Conservation (phyloP, 1,284 basidiomycete species). For the Leucoagaricus sp. region DNA sequence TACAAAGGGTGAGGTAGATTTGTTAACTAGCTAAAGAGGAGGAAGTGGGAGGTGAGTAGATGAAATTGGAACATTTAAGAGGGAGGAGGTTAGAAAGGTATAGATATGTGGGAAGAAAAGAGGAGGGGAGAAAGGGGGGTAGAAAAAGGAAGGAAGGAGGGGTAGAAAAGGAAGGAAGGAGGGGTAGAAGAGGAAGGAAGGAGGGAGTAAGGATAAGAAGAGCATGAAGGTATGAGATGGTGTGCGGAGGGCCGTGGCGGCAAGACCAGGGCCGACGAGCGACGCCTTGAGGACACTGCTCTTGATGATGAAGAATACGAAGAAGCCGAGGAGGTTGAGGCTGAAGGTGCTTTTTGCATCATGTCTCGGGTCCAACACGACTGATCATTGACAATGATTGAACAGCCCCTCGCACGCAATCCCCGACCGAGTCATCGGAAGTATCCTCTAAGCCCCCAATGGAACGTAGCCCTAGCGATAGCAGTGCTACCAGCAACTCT, state of each 20-base stretch:
- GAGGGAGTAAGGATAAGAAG: too few species aligned
- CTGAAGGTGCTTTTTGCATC: not conserved
- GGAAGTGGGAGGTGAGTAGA: too few species aligned
- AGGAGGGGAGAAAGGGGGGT: too few species aligned
- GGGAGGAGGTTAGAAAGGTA: too few species aligned
- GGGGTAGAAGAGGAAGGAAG: too few species aligned
- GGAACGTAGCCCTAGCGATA: slow-evolving; percentile 33
- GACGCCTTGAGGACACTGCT: slow-evolving; percentile 55
- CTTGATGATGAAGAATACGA: slow-evolving; percentile 51
- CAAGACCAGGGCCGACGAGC: slow-evolving; percentile 73
- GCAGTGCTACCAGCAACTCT: slow-evolving; percentile 32
- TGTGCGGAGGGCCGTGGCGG: slow-evolving; percentile 86
- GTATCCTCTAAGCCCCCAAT: slow-evolving; percentile 28
- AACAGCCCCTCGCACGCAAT: not conserved
- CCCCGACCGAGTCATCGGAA: not conserved
- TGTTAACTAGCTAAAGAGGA: too few species aligned
- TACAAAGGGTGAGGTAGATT: too few species aligned
- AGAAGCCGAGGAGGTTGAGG: slow-evolving; percentile 27
- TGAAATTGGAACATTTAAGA: too few species aligned
- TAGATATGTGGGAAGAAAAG: too few species aligned
- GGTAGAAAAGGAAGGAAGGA: too few species aligned
- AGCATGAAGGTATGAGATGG: too few species aligned
- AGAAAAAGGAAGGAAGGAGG: too few species aligned
- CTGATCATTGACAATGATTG: not conserved
- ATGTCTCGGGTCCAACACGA: not conserved